Base-by-base conservation (phyloP, 2,329 filamentous ascomycete genomes). In the Ambrosiella cleistominuta region DNA sequence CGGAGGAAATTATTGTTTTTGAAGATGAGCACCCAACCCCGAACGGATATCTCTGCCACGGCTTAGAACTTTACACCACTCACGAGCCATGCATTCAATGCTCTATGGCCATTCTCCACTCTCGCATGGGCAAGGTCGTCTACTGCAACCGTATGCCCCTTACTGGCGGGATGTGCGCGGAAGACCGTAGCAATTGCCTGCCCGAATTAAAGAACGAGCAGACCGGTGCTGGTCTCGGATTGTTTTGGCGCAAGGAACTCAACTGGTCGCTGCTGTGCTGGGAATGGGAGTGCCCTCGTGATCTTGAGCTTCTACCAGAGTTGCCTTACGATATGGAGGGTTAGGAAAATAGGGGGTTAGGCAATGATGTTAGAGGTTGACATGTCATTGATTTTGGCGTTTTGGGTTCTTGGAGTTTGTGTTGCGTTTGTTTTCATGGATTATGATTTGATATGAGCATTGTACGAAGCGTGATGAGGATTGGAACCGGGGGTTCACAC, bases 61-160 rank as follows among this genome's bases (percentile, higher is more conserved):
- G 88, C 57, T 78, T 98, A 37, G 91, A 97, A 69, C 79, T 98
- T 59, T 97, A 96, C 71, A 76, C 94, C 61, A 95, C 90, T 1
- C 90, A 97, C 66, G 93, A 98, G 71, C 93, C 93, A 4, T 98
- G 93, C 68, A 80, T 95, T 61, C 94, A 95, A 80, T 98, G 93
- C 71, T 88, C 86, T 40, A 97, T 97, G 93, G 93, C 88, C 1
- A 85, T 97, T 64, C 76, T 97, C 19, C 90, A 97, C 68, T 96
- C 91, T 7, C 81, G 93, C 55, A 95, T 98, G 76, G 83, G 87
- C 50, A 83, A 85, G 57, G 86, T 90, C 56, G 78, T 95, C 44
- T 95, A 95, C 70, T 81, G 80, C 62, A 77, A 82, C 62, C 80
- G 86, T 58, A 93, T 95, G 85, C 78, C 79, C 52, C 72, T 80